phyloP scores from a whole-genome alignment of 768 basidiomycete genomes.

The Serendipita indica region DNA sequence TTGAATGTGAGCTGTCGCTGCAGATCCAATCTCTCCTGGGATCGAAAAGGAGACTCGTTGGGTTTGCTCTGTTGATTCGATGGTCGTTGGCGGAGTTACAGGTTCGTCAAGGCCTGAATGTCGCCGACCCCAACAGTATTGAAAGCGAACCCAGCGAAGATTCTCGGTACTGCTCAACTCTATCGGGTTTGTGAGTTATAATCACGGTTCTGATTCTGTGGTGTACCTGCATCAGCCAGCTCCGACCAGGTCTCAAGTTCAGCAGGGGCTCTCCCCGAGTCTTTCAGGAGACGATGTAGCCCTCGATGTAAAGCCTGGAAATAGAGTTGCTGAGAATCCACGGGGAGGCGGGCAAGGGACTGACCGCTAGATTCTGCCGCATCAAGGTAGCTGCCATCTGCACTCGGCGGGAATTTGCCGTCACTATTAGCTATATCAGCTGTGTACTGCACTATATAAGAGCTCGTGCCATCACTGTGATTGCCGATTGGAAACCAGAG shows the following conservation, averaged over 20 bases:
- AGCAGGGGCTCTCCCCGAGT: background rate
- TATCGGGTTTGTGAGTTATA: too few relatives aligned
- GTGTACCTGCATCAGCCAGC: background rate
- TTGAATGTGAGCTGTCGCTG: too few relatives aligned
- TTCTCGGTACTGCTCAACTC: background rate
- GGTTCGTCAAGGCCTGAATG: background rate
- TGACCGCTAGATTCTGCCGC: background rate
- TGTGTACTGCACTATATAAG: background rate
- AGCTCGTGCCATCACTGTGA: background rate
- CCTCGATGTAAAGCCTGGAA: background rate
- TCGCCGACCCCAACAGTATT: background rate
- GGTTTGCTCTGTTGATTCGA: background rate
- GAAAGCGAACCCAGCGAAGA: background rate
- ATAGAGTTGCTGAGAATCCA: background rate
- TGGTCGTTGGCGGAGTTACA: background rate
- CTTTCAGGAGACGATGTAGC: background rate
- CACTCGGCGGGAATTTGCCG: background rate
- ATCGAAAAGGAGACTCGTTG: background rate
- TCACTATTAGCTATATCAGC: background rate
- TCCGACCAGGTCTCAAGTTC: background rate
- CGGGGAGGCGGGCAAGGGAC: background rate
- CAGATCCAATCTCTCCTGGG: background rate
- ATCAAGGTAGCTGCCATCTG: background rate
- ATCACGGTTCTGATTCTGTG: background rate
- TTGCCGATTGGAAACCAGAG: background rate